A percentile compares a stretch with the other conserved stretches of the same genome.
These are phyloP conservation scores for Botrytis sinoallii DNA, from an alignment of 2,329 filamentous ascomycete genomes.

Conservation along the genomic window DNA sequence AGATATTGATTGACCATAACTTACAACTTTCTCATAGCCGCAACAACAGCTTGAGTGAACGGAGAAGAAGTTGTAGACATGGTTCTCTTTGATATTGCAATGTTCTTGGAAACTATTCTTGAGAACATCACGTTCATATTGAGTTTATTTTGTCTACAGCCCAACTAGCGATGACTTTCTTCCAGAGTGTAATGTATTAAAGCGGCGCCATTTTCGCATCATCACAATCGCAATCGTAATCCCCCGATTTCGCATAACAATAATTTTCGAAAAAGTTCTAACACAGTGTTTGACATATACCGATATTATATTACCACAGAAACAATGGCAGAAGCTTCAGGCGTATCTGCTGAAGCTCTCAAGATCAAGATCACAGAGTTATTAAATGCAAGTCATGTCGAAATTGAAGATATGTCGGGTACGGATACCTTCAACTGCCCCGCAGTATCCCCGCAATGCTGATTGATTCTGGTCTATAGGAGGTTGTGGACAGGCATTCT, in stretches of 20 bases:
- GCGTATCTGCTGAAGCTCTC: constrained; percentile 71
- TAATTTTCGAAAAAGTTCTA: constrained; percentile 1
- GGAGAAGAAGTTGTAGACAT: constrained; percentile 34
- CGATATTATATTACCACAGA: background rate
- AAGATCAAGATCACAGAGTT: constrained; percentile 65
- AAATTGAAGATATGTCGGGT: constrained; percentile 93
- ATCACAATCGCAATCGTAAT: background rate
- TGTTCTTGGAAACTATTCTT: constrained; percentile 23
- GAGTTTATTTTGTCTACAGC: constrained; percentile 1
- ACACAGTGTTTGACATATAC: background rate
- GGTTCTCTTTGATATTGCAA: constrained; percentile 18
- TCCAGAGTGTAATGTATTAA: background rate
- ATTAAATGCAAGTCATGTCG: constrained; percentile 73
- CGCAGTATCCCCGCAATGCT: constrained; percentile 18
- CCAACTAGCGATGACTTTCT: constrained; percentile 8
- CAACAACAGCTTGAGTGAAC: constrained; percentile 67
- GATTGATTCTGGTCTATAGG: constrained; percentile 43
- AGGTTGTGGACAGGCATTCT: constrained; percentile 68
- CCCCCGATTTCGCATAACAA: constrained; percentile 16
- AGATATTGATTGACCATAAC: constrained; percentile 37
- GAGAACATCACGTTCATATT: constrained; percentile 27
- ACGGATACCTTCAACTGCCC: constrained; percentile 38
- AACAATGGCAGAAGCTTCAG: constrained; percentile 52
- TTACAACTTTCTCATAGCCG: constrained; percentile 76
- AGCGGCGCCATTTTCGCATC: constrained; percentile 22